Base-by-base conservation (phyloP, 2,329 filamentous ascomycete genomes). In the Sporothrix dimorphospora region DNA sequence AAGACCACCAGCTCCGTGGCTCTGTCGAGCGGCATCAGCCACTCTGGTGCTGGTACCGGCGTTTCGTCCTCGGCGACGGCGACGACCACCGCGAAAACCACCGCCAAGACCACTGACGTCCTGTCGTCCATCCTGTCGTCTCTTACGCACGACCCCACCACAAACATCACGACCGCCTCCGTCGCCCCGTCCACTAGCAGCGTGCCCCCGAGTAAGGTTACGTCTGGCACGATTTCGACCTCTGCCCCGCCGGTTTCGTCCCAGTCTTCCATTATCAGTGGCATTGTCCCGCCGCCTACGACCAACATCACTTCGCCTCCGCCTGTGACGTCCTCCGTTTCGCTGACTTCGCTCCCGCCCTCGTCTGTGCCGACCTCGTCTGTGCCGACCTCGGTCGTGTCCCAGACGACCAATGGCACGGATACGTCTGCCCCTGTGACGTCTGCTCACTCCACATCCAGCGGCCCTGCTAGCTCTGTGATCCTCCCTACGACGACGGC, bases 401-500 rank as follows among this genome's bases (percentile, higher is more conserved):
- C 72, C 2, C 59, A 30, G 51, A 24, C 72, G 21, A 6, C 30
- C n/a, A 72, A 71, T 9, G 49, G 51, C 40, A 71, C 70, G 4
- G 70, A 71, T 4, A 57, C 57, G 38, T 69, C 71, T 14, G 40
- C 42, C 3, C 21, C 65, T 24, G 11, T 21, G 4, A 57, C 68
- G 1, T 47, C 69, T 14, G 53, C 14, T 24, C 21, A 55, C 19
- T 30, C 30, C 6, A 66, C 53, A 1, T 49, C 65, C 2, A 61
- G n/a, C n/a, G 16, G 42, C 30, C 63, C 71, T 14, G 71, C 6
- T 38, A 67, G 51, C 71, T 73, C 45, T 51, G 63, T 47, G 8
- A 30, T 30, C 19, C 65, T 66, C 4, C 68, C 71, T 4, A 72
- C 71, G 9, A 72, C 76, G 40, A 75, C 78, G 2, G 73, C 73